Percentiles rank a stretch among this genome's conserved stretches.
Evolutionary conservation across 169 alveolate genomes (phyloP).

Genomic region (Plasmodium adleri): DNA sequence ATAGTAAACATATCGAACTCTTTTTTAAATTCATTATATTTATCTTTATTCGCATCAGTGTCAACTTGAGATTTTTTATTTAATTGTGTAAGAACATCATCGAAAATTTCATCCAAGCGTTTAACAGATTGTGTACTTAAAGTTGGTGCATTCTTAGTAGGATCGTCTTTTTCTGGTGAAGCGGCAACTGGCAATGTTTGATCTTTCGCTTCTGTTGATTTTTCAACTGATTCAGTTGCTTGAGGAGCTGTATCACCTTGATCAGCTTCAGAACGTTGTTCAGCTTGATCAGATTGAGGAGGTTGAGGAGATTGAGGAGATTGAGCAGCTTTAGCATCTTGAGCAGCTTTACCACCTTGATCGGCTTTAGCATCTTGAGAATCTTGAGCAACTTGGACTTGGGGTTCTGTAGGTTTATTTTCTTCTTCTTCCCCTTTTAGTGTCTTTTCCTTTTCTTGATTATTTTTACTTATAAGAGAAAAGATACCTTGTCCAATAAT

Average conservation of each 20-base stretch:
- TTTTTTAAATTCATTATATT: constrained; percentile 13
- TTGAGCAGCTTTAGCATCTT: not conserved
- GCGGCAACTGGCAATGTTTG: not conserved
- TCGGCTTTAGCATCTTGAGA: not conserved
- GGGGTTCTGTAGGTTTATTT: too few relatives aligned
- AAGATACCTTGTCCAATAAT: not conserved
- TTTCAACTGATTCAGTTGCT: not conserved
- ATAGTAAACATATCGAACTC: constrained; percentile 2
- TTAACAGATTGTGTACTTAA: not conserved
- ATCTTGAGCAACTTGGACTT: not conserved
- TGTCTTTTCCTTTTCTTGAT: not conserved
- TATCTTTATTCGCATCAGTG: constrained; percentile 4
- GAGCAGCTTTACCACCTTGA: not conserved
- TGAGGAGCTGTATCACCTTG: not conserved
- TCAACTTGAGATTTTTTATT: not conserved
- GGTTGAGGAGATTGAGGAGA: not conserved
- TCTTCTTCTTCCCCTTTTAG: not conserved
- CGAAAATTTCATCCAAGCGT: not conserved
- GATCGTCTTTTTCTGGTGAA: not conserved
- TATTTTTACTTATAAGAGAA: not conserved
- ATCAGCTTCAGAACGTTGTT: not conserved
- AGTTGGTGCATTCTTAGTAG: not conserved
- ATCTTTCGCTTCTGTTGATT: not conserved
- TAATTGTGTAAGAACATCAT: constrained; percentile 7
- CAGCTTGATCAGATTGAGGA: not conserved